Evolutionary conservation across 1,139 yeast genomes (phyloP).

Genomic region (Yamadazyma taylorii): DNA sequence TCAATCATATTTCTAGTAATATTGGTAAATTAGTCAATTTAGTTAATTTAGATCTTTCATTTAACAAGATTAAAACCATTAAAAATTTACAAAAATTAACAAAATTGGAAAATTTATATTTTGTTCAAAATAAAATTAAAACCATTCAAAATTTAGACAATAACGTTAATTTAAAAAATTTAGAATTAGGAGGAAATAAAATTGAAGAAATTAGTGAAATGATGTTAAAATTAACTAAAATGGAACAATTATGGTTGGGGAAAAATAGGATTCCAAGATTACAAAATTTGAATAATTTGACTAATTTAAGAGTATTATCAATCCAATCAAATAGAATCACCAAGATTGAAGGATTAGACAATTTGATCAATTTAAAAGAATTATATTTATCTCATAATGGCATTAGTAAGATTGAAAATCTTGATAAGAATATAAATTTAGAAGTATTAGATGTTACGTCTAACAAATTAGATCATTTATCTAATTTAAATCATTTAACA

Average conservation of each 20-base stretch:
- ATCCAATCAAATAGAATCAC: constrained; percentile 85
- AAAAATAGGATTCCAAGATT: constrained; percentile 74
- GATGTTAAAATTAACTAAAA: constrained; percentile 49
- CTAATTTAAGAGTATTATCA: constrained; percentile 71
- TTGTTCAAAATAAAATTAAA: constrained; percentile 85
- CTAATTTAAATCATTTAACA: constrained; percentile 62
- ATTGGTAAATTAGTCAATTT: constrained; percentile 60
- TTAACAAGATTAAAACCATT: constrained; percentile 86
- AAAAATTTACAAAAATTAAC: constrained; percentile 70
- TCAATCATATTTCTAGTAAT: constrained; percentile 77
- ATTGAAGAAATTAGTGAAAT: constrained; percentile 63
- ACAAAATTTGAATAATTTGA: constrained; percentile 61
- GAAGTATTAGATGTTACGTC: constrained; percentile 80
- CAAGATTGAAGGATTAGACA: constrained; percentile 79
- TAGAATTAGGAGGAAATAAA: constrained; percentile 92
- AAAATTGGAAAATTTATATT: constrained; percentile 66
- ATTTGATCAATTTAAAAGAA: constrained; percentile 73
- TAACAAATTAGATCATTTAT: constrained; percentile 62
- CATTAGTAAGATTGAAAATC: constrained; percentile 69
- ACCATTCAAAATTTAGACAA: constrained; percentile 68
- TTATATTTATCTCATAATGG: constrained; percentile 88
- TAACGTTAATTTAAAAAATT: constrained; percentile 58
- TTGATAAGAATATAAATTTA: constrained; percentile 68
- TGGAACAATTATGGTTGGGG: constrained; percentile 90
- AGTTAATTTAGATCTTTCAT: constrained; percentile 74